These are phyloP conservation scores for Brassica carinata DNA, from an alignment of 345 rosid genomes.

Conservation along the genomic window DNA sequence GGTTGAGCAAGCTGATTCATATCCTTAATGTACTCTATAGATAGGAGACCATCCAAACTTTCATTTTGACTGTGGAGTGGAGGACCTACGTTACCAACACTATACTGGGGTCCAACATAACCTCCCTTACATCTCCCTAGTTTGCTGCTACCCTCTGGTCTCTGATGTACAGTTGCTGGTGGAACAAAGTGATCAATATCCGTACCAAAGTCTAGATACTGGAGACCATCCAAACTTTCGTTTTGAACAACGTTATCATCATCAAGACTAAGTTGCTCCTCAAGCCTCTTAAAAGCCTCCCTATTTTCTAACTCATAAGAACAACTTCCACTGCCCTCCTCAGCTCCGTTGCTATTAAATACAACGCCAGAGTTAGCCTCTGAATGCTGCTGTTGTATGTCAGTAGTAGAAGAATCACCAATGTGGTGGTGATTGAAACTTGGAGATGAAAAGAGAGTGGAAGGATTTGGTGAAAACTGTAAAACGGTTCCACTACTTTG, in stretches of 20 bases:
- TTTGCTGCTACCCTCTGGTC: slow-evolving; percentile 29
- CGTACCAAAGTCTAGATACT: slow-evolving; percentile 32
- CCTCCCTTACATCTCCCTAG: slow-evolving; percentile 40
- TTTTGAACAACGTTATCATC: too few relatives aligned
- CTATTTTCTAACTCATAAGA: slow-evolving; percentile 41
- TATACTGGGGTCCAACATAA: slow-evolving; percentile 21
- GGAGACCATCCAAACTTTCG: slow-evolving; percentile 42
- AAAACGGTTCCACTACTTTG: slow-evolving; percentile 48
- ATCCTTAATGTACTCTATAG: slow-evolving; percentile 39
- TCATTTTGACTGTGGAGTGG: slow-evolving; percentile 39
- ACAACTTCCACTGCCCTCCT: slow-evolving; percentile 41
- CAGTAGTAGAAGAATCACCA: slow-evolving; percentile 44
- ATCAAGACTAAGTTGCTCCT: slow-evolving; percentile 83
- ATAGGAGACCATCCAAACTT: slow-evolving; percentile 39
- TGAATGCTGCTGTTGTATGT: slow-evolving; percentile 48
- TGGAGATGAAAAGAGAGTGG: slow-evolving; percentile 47
- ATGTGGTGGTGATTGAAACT: slow-evolving; percentile 46
- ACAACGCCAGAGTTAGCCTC: slow-evolving; percentile 64
- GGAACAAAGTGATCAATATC: slow-evolving; percentile 42
- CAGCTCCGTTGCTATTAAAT: slow-evolving; percentile 40
- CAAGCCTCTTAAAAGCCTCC: slow-evolving; percentile 66
- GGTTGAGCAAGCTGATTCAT: slow-evolving; percentile 41
- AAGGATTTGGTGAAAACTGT: slow-evolving; percentile 52
- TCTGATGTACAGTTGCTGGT: slow-evolving; percentile 26
- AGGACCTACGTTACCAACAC: slow-evolving; percentile 37